Base-by-base conservation (phyloP, 495 filamentous ascomycete species). In the Bathelium albidoporum region DNA sequence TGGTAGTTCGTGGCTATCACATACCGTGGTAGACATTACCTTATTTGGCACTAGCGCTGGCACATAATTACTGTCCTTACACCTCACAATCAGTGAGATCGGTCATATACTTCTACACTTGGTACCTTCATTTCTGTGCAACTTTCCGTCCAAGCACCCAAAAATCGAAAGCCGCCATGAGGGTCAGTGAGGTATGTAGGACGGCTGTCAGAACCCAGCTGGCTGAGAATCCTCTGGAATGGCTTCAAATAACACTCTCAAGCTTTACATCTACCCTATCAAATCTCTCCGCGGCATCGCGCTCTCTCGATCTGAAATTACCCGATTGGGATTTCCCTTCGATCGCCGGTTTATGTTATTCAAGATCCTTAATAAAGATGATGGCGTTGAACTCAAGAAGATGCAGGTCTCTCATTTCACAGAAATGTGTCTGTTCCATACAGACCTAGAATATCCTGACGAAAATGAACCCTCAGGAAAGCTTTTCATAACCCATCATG, bases 261-360 rank as follows among this genome's bases (percentile, higher is more conserved):
- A 94, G 87, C 80, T 97, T 34, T 94, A 89, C 75, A 79, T 89
- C 45, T 95, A 96, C 71, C 91, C 92, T 62, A 89, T 97, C 77
- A 97, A 96, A 70, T 90, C 86, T 1, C 81, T 96, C 0, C 84
- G 87, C 4, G 84, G 81, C 4, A 82, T 89, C 32, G 62, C 79
- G 29, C 72, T 96, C 39, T 52, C 75, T 2, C 69, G 77, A 24
- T 80, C 87, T 12, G 64, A 74, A 7, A 70, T 92, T 36, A 85
- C 84, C 1, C 73, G 79, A n/a, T 80, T 84, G 65, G 91, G 91
- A 14, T 82, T 95, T 63, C 74, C 76, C 34, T 81, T 89, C 73
- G 92, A 97, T 76, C 84, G 92, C 10, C 77, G 79, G 18, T 94
- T 90, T 72, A 89, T 94, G 83, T 81, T 96, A 22, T 80, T 88